Evolutionary conservation across 306 rosid species (phyloP), one percentile per base, ranked within the genome.

Genomic region (Calophaca sinica): DNA sequence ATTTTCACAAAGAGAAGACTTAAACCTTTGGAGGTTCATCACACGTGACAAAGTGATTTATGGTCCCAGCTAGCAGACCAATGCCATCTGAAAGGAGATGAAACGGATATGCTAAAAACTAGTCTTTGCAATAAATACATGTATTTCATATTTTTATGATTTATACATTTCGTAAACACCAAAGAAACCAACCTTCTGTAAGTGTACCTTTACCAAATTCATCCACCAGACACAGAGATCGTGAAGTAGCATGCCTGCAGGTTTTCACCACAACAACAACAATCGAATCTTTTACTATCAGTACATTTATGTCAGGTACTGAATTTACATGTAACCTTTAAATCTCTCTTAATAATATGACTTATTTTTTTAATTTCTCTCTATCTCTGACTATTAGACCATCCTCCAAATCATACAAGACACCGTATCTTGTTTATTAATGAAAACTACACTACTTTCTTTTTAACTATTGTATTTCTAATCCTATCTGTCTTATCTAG

Each of bases 121-220:
- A 77, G 72, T 76, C 72, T 79, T 70, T 57, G 26, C 60, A 14
- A 72, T 42, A 57, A 53, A 51, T 46, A 52, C 69, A 81, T 54
- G 35, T 12, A 12, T 42, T 60, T 50, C 64, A 76, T 49, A 41
- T 32, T 55, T 3, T 38, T 29, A 78, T 67, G 58, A 68, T 5
- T 64, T 54, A 73, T 58, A 73, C 41, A 49, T 12, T 28, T 48
- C 41, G 67, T 38, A 70, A 42, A 63, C 49, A 52, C 31, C 48
- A 65, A 74, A 70, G 83, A 83, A 83, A 74, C 91, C 68, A 81
- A 94, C 97, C 97, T 94, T 91, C 99, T 44, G 93, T 92, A 60
- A 92, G 99, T 70, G 96, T 94, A 36, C 99, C 97, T 88, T 92
- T 94, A 76, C 97, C 99, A 84, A 92, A 94, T 85, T 94, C 99